Evolutionary conservation across 768 basidiomycete species (phyloP), one percentile per base, ranked within the genome.

Genomic region (Kwoniella europaea): DNA sequence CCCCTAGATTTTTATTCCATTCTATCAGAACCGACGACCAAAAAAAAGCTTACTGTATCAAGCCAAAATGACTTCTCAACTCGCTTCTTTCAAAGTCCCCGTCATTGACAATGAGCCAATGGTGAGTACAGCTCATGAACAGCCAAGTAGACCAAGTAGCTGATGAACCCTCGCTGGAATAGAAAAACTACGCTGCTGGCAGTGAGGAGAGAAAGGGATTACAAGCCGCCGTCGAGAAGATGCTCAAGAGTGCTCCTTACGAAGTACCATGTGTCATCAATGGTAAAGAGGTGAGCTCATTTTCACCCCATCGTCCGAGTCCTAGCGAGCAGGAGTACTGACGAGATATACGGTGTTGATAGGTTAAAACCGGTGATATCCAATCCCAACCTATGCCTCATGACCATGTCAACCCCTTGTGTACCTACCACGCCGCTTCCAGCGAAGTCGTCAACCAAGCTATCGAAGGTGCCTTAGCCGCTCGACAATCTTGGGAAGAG

Each of bases 191-290:
- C 86, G 89, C 88, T 0, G 88, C 89, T 20, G 92, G 91, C 64
- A 91, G 93, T 0, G 80, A 87, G 7, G 96, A 98, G 83, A 89
- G 96, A 59, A 84, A 84, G 29, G 90, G 85, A 2, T 86, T 98
- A 65, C 85, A 90, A 77, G 90, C 87, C 27, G 91, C 92, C 18
- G 80, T 98, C 75, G 80, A 85, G 9, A 87, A 93, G 86, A 92
- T 98, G 91, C 87, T 92, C 83, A 87, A 90, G 71, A 86, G 90
- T 76, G 86, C 92, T 9, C 94, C 95, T 2, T 94, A 94, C 82
- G 91, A 97, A 79, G 92, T 99, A 1, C 97, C 96, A 9, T 93
- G 92, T 79, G 87, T 98, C 73, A 88, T 98, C 73, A 92, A 98
- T 76, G 97, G 97, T 65, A 90, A 91, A 84, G 87, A 88, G 75